Percentiles rank a stretch among this genome's conserved stretches.
Evolutionary conservation across 2,329 filamentous ascomycete species (phyloP).

Genomic region (Penicillium nordicum): DNA sequence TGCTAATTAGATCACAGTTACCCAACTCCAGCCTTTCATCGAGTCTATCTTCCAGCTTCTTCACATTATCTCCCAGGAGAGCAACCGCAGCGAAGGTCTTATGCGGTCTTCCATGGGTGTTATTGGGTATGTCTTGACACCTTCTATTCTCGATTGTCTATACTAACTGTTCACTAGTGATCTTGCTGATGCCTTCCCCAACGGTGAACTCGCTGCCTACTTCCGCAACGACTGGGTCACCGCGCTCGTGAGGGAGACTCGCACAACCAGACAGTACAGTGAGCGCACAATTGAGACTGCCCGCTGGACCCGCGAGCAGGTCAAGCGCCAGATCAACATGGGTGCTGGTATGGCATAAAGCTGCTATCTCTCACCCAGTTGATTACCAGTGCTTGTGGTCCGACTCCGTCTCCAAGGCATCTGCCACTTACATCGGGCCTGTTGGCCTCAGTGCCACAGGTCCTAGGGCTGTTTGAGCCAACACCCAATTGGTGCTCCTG

Average conservation of each 20-base stretch:
- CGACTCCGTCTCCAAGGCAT: not conserved
- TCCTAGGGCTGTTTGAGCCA: not conserved
- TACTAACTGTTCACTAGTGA: constrained; percentile 61
- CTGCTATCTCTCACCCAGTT: constrained; percentile 5
- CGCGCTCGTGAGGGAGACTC: constrained; percentile 84
- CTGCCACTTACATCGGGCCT: not conserved
- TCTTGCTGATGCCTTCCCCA: constrained; percentile 87
- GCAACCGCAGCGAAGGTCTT: constrained; percentile 84
- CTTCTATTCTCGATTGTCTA: not conserved
- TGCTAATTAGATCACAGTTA: constrained; percentile 49
- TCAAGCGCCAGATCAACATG: constrained; percentile 72
- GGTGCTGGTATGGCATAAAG: constrained; percentile 41
- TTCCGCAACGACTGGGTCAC: constrained; percentile 93
- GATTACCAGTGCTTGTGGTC: not conserved
- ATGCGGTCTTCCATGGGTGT: constrained; percentile 96
- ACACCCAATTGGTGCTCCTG: not conserved
- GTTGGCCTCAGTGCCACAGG: not conserved
- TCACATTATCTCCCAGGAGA: constrained; percentile 72
- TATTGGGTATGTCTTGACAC: constrained; percentile 67
- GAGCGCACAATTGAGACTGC: constrained; percentile 87
- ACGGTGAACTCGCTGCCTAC: constrained; percentile 75
- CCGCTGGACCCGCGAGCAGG: constrained; percentile 94
- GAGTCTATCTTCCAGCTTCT: constrained; percentile 84
- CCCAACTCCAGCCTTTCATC: constrained; percentile 71
- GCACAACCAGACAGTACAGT: constrained; percentile 81